phyloP scores from a whole-genome alignment of 139 green algal species.

The Cymbomonas tetramitiformis region DNA sequence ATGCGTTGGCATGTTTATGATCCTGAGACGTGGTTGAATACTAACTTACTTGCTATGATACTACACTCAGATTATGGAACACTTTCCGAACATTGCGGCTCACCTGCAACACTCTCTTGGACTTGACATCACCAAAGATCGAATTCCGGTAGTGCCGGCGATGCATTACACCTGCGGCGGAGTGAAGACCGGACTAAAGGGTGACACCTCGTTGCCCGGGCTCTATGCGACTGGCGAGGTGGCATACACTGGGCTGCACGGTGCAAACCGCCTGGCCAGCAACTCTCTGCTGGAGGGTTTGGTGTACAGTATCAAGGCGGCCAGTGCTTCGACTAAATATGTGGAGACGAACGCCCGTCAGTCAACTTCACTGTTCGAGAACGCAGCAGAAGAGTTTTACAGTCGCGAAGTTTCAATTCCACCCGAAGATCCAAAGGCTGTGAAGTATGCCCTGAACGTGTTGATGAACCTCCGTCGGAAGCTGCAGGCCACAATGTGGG shows the following conservation, averaged over 20 bases:
- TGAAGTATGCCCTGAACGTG: no score
- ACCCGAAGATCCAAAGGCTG: no score
- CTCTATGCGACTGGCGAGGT: slow-evolving; percentile 89
- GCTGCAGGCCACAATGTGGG: no score
- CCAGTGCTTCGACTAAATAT: no score
- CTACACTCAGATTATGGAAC: no score
- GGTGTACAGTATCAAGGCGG: no score
- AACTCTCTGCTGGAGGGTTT: slow-evolving; percentile 93
- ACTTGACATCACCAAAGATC: slow-evolving; percentile 80
- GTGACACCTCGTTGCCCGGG: slow-evolving; percentile 31
- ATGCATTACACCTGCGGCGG: slow-evolving; percentile 97
- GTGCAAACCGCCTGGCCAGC: slow-evolving; percentile 84
- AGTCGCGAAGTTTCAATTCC: no score
- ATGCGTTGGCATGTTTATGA: no score
- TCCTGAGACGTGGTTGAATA: no score
- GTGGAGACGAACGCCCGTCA: no score
- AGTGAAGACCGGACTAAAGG: slow-evolving; percentile 42
- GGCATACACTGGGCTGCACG: slow-evolving; percentile 80
- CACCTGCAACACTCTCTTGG: slow-evolving; percentile 35
- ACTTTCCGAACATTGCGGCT: slow-evolving; percentile 92
- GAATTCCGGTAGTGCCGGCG: slow-evolving; percentile 84
- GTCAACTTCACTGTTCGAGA: slow-evolving; percentile 25
- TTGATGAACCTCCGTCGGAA: no score
- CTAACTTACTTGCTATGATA: no score
- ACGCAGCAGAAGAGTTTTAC: slow-evolving; percentile 9